Evolutionary conservation across 257 asterid genomes (phyloP), one percentile per base, ranked within the genome.

Genomic region (Solanum neorickii): DNA sequence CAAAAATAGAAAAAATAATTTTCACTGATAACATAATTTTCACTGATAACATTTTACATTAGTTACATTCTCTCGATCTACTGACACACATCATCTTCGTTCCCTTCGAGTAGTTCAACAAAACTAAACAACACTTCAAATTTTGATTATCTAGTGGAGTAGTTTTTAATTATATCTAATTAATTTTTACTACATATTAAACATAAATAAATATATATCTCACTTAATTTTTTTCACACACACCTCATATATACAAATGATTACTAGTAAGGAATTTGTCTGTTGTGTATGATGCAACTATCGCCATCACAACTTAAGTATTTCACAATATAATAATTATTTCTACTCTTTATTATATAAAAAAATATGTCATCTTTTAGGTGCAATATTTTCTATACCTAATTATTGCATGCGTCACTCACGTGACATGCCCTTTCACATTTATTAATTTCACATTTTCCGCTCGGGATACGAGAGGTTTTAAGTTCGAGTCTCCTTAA

Each of bases 241-340:
- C 39, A 29, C 75, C 75, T 70, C 15, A 70, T 31, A 70, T 16
- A 70, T 33, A 70, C 88, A 86, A 49, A 90, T 90, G 89, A 88
- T 90, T 88, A 74, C 75, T 33, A 35, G 27, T 18, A 33, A 35
- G 82, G 87, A 74, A 52, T 41, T 86, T 88, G 90, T 88, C 89
- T 86, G 85, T 88, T 13, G 15, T 74, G 85, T 84, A 85, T 12
- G 83, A 41, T 83, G 86, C 86, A 88, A 20, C 12, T 72, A 47
- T 73, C 83, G 37, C 88, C 87, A 47, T 85, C 90, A 44, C n/a
- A 56, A 37, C 85, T 39, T 42, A 46, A 78, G n/a, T 73, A 73
- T 78, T 47, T 80, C 66, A 47, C 27, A 18, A 80, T 31, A 27
- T 86, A 46, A 27, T 86, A 46, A 20, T 73, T 46, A 88, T 88